Evolutionary conservation across 2,329 filamentous ascomycete species (phyloP).

Genomic region (Immersiporthe knoxdaviesiana): DNA sequence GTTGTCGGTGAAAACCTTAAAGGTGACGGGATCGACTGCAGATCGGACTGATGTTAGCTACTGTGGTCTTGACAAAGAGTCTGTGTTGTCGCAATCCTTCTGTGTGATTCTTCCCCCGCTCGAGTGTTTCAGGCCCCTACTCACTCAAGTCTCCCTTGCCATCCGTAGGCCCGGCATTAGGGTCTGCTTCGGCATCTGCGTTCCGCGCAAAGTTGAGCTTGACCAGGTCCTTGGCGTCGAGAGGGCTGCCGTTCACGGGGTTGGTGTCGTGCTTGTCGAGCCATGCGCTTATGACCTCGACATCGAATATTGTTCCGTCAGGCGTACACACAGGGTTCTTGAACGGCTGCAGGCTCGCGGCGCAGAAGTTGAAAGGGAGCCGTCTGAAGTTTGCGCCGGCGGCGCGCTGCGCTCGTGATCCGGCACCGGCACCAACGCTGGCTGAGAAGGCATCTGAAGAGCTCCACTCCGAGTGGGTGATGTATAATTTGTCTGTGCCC

Average conservation of each 20-base stretch:
- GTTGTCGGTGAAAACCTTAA: constrained; percentile 97
- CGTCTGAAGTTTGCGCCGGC: constrained; percentile 75
- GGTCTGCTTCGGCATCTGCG: constrained; percentile 63
- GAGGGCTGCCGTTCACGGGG: constrained; percentile 78
- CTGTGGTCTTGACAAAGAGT: not conserved
- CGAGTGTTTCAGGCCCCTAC: not conserved
- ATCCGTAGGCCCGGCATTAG: constrained; percentile 50
- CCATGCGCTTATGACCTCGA: constrained; percentile 93
- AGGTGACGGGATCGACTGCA: constrained; percentile 84
- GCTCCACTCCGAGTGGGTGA: constrained; percentile 98
- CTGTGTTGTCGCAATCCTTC: not conserved
- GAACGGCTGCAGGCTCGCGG: constrained; percentile 93
- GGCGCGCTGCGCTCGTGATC: constrained; percentile 56
- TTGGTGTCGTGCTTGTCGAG: constrained; percentile 93
- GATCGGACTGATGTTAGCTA: not conserved
- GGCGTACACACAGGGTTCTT: constrained; percentile 89
- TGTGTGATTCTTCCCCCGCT: not conserved
- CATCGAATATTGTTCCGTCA: constrained; percentile 88
- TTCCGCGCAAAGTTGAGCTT: constrained; percentile 92
- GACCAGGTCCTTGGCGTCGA: constrained; percentile 82
- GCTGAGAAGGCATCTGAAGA: constrained; percentile 87
- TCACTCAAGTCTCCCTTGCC: constrained; percentile 71
- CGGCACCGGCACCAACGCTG: constrained; percentile 72
- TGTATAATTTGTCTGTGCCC: constrained; percentile 65
- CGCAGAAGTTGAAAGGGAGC: constrained; percentile 97